Evolutionary conservation across 148 eudicot genomes (phyloP).

Genomic region (Suaeda aralocaspica): DNA sequence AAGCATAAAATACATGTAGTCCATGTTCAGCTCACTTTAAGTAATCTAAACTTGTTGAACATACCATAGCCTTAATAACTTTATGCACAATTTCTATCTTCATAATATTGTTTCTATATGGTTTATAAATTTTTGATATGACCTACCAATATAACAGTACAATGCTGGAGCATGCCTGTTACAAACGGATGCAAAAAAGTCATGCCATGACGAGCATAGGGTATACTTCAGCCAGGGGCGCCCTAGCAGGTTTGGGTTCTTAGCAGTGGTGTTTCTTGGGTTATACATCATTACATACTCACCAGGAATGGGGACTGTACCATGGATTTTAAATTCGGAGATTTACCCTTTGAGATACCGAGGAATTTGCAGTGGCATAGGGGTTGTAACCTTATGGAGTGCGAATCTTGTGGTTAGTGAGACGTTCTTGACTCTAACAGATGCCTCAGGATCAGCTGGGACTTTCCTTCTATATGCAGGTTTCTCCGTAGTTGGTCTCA

Average conservation of each 20-base stretch:
- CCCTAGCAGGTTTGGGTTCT: conserved; percentile 62
- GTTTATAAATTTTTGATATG: too few species aligned
- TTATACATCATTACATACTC: conserved; percentile 66
- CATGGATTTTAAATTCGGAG: conserved; percentile 89
- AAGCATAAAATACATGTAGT: neutral
- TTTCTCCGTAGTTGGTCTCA: conserved; percentile 41
- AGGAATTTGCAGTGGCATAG: conserved; percentile 75
- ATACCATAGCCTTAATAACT: too few species aligned
- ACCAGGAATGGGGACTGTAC: conserved; percentile 82
- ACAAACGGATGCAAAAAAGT: conserved; percentile 28
- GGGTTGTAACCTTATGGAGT: conserved; percentile 62
- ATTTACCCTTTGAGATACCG: conserved; percentile 69
- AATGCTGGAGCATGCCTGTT: conserved; percentile 65
- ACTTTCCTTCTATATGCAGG: conserved; percentile 69
- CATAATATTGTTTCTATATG: too few species aligned
- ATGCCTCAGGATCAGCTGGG: conserved; percentile 49
- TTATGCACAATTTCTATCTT: too few species aligned
- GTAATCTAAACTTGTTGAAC: too few species aligned
- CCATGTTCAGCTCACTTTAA: too few species aligned
- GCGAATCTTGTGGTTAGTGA: conserved; percentile 70
- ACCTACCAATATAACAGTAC: conserved; percentile 46
- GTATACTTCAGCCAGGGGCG: conserved; percentile 73
- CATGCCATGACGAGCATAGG: conserved; percentile 46
- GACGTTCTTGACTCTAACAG: conserved; percentile 64
- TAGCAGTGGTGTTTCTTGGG: conserved; percentile 56